A percentile compares a stretch with the other conserved stretches of the same genome.
phyloP scores from a whole-genome alignment of 2,329 filamentous ascomycete genomes.

The Colletotrichum aenigma region DNA sequence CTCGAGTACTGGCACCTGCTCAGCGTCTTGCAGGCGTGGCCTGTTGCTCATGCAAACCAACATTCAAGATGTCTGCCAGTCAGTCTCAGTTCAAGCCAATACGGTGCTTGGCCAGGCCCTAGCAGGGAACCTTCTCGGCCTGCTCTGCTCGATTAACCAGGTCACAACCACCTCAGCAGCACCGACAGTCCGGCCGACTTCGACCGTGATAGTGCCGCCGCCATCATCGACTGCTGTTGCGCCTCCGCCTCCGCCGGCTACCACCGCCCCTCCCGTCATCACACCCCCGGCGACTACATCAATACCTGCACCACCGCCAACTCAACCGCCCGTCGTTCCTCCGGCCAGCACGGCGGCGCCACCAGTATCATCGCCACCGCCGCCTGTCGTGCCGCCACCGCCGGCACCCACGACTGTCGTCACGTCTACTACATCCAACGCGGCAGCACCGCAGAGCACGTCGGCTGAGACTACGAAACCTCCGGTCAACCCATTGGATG shows the following conservation, averaged over 20 bases:
- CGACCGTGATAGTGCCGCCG: background rate
- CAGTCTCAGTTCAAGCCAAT: constrained; percentile 25
- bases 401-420: background rate
- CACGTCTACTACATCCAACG: background rate
- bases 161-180: background rate
- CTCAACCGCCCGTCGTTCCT: background rate
- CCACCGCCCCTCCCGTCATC: background rate
- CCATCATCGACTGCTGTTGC: background rate
- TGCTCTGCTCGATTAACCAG: constrained; percentile 32
- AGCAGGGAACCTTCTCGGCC: constrained; percentile 37
- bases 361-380: background rate
- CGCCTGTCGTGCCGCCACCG: background rate
- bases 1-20: constrained; percentile 36
- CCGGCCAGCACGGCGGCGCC: background rate
- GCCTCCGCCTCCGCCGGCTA: background rate
- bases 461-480: background rate
- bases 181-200: background rate
- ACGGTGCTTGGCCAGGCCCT: constrained; percentile 42
- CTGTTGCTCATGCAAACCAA: constrained; percentile 29
- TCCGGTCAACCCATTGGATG: constrained; percentile 9
- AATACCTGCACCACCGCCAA: background rate
- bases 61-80: constrained; percentile 31
- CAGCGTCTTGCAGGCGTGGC: constrained; percentile 35
- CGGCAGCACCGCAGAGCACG: background rate
- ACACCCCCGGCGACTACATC: background rate